Evolutionary conservation across 352 stramenopile species (phyloP).

Genomic region (Phytophthora parvispora): DNA sequence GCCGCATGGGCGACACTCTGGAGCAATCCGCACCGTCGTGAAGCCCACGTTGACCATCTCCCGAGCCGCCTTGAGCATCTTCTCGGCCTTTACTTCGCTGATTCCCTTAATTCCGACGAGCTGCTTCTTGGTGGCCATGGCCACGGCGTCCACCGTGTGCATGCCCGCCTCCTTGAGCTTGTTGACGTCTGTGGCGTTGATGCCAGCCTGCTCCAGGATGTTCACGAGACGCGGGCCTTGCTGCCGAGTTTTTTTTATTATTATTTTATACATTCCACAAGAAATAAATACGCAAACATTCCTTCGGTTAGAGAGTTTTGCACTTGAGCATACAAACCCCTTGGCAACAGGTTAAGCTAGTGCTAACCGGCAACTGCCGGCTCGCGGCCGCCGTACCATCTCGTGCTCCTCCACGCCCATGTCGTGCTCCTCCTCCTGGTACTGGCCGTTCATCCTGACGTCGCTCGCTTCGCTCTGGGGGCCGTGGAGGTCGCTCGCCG

Average conservation of each 20-base stretch:
- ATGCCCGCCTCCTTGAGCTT: slow-evolving; percentile 98
- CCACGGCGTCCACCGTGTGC: slow-evolving; percentile 98
- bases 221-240: slow-evolving; percentile 89
- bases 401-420: slow-evolving; percentile 54
- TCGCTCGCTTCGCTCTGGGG: not conserved
- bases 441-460: slow-evolving; percentile 39
- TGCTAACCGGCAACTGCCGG: not conserved
- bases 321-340: slow-evolving; percentile 34
- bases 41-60: slow-evolving; percentile 99
- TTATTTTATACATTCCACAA: slow-evolving; percentile 6
- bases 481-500: not conserved
- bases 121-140: slow-evolving; percentile 98
- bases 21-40: slow-evolving; percentile 91
- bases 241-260: slow-evolving; percentile 20
- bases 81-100: slow-evolving; percentile 99
- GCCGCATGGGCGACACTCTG: not conserved
- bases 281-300: slow-evolving; percentile 13
- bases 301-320: slow-evolving; percentile 9
- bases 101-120: slow-evolving; percentile 99
- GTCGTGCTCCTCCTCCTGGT: slow-evolving; percentile 57
- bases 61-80: slow-evolving; percentile 98
- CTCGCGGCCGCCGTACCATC: slow-evolving; percentile 29
- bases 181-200: slow-evolving; percentile 98
- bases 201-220: slow-evolving; percentile 96
- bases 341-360: not conserved